A percentile compares a stretch with the other conserved stretches of the same genome.
phyloP scores from a whole-genome alignment of 441 rosid genomes.

The Adansonia rubrostipa region DNA sequence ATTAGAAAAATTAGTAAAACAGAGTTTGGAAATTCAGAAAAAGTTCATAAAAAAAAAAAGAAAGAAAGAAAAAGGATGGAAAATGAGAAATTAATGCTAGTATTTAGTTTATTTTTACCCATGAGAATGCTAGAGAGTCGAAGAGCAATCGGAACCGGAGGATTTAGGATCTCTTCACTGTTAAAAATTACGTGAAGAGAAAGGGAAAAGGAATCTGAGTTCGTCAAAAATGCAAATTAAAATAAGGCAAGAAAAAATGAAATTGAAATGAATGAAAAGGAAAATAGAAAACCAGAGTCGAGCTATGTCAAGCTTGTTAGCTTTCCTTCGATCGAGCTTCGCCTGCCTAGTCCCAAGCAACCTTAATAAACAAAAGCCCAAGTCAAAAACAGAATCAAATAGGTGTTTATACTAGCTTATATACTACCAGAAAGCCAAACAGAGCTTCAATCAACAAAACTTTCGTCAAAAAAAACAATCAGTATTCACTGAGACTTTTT shows the following conservation, averaged over 20 bases:
- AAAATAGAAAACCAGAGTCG: constrained; percentile 62
- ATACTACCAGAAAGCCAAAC: not conserved
- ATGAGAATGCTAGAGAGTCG: constrained; percentile 91
- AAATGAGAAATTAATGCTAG: not conserved
- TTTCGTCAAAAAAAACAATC: not conserved
- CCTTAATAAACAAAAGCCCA: constrained; percentile 44
- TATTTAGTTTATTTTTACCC: constrained; percentile 50
- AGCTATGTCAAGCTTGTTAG: constrained; percentile 68
- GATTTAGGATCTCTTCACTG: constrained; percentile 93
- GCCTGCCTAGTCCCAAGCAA: constrained; percentile 91
- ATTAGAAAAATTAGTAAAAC: constrained; percentile 4
- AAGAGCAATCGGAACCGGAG: constrained; percentile 89
- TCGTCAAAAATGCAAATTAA: not conserved
- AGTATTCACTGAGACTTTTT: not conserved
- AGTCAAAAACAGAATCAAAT: not conserved
- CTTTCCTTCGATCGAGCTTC: constrained; percentile 77
- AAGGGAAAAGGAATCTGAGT: not conserved
- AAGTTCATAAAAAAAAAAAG: not conserved
- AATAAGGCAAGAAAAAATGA: not conserved
- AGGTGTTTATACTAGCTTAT: not conserved
- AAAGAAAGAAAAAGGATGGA: not conserved
- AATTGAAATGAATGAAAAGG: not conserved
- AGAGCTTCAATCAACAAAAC: not conserved
- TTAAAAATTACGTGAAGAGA: constrained; percentile 5
- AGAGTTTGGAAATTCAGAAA: not conserved